These are phyloP conservation scores for Lasiosphaeria miniovina DNA, from an alignment of 495 filamentous ascomycete species.

Conservation along the genomic window DNA sequence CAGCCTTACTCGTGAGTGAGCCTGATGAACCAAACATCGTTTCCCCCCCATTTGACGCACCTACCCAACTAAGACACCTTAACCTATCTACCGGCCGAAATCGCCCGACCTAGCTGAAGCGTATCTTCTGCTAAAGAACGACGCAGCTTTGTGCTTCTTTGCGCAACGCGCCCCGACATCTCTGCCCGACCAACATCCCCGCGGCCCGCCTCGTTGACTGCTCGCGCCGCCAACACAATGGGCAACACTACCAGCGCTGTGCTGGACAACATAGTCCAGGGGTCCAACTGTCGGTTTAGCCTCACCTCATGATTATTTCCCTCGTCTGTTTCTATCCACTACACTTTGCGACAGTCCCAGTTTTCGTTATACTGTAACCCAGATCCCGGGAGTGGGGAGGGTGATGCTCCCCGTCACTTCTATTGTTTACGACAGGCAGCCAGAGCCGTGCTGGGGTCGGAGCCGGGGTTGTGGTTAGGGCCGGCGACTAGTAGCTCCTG, in stretches of 20 bases:
- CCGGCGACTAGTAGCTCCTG: too few relatives aligned
- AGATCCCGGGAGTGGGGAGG: too few relatives aligned
- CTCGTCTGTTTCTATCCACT: too few relatives aligned
- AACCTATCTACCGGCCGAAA: not conserved
- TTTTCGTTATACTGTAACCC: too few relatives aligned
- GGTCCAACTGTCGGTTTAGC: conserved; percentile 75
- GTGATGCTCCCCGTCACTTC: too few relatives aligned
- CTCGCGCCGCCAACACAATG: conserved; percentile 49
- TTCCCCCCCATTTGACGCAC: not conserved
- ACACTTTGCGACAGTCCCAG: too few relatives aligned
- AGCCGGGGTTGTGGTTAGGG: too few relatives aligned
- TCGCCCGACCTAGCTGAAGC: not conserved
- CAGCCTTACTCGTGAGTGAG: conserved; percentile 13
- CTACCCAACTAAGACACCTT: not conserved
- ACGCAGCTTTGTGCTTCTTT: not conserved
- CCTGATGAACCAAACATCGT: not conserved
- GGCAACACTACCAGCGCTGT: conserved; percentile 80
- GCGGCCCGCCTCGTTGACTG: not conserved
- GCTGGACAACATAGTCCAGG: conserved; percentile 92
- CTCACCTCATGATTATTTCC: not conserved
- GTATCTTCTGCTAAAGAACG: not conserved
- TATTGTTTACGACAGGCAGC: too few relatives aligned
- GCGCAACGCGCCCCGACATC: not conserved
- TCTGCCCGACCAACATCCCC: not conserved
- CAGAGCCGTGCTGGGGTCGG: too few relatives aligned